Conservation (phyloP, 768 basidiomycete genomes). For the Sarcomyxa edulis region DNA sequence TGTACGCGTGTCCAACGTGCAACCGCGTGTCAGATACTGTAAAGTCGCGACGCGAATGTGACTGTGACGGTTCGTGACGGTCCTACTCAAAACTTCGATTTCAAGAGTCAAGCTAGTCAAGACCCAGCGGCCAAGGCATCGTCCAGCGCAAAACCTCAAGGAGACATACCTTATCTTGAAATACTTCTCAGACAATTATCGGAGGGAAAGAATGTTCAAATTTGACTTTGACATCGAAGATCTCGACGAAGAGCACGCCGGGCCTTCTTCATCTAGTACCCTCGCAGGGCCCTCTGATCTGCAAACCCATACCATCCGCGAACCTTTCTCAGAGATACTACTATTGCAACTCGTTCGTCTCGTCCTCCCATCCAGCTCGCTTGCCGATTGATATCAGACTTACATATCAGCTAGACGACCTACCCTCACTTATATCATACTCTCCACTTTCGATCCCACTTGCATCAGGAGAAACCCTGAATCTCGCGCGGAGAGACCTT, state of each 20-base stretch:
- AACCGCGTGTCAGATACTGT: too few relatives aligned
- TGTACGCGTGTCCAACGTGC: too few relatives aligned
- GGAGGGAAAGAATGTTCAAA: too few relatives aligned
- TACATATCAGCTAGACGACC: conserved; percentile 51
- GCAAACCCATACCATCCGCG: conserved; percentile 4
- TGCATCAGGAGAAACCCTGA: conserved; percentile 23
- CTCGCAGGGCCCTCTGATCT: background rate
- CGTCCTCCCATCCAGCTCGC: background rate
- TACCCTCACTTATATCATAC: conserved; percentile 76
- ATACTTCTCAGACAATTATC: too few relatives aligned
- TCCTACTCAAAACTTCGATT: too few relatives aligned
- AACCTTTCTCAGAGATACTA: conserved; percentile 26
- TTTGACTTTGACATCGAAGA: conserved; percentile 64
- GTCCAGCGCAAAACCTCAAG: too few relatives aligned
- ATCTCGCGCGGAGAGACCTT: conserved; percentile 75
- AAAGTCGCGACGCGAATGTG: too few relatives aligned
- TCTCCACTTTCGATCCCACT: conserved; percentile 62
- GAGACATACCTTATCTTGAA: too few relatives aligned
- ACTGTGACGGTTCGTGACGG: too few relatives aligned
- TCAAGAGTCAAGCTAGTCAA: too few relatives aligned
- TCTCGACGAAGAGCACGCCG: conserved; percentile 22
- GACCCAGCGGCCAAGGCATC: too few relatives aligned
- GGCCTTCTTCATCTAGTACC: conserved; percentile 7
- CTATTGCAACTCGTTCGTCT: conserved; percentile 19
- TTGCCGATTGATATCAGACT: conserved; percentile 5